phyloP scores from a whole-genome alignment of 1,139 yeast genomes.

The Entelexis sorbosivorans region DNA sequence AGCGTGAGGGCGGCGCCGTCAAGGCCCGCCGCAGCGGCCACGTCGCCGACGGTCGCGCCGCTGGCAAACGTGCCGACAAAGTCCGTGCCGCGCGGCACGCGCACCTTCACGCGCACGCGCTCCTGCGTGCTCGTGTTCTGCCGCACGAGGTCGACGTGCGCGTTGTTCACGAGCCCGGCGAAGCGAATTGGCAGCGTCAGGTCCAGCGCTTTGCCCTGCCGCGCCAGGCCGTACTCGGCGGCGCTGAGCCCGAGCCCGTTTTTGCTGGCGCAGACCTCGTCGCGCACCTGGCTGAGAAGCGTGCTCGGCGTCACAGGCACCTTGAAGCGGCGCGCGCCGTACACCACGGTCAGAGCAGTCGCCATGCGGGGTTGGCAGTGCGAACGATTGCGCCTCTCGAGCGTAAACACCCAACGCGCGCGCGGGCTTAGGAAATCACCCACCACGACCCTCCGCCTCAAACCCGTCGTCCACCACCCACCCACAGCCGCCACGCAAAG shows the following conservation, averaged over 20 bases:
- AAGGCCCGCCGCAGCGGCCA: constrained; percentile 14
- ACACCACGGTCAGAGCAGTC: constrained; percentile 14
- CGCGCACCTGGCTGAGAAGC: constrained; percentile 18
- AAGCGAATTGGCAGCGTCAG: constrained; percentile 21
- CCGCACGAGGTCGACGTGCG: constrained; percentile 17
- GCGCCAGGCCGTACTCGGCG: constrained; percentile 14
- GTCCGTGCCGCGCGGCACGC: constrained; percentile 16
- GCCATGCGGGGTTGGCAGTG: no score
- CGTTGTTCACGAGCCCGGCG: constrained; percentile 21
- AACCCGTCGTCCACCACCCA: no score
- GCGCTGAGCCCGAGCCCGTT: constrained; percentile 8
- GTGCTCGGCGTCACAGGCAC: constrained; percentile 22
- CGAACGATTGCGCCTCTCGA: no score
- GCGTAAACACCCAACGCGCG: no score
- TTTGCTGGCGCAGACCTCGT: constrained; percentile 17
- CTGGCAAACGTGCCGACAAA: constrained; percentile 17
- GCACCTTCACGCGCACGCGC: constrained; percentile 20
- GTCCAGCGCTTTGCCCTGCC: constrained; percentile 20
- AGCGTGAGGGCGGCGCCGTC: constrained; percentile 6
- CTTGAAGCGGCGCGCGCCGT: constrained; percentile 15
- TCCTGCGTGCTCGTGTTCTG: background rate
- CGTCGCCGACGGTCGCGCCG: constrained; percentile 4
- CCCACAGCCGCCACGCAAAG: no score
- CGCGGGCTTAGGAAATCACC: no score
- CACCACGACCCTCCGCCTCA: no score